Evolutionary conservation across 2,329 filamentous ascomycete genomes (phyloP).

Genomic region (Aspergillus ochraceus): DNA sequence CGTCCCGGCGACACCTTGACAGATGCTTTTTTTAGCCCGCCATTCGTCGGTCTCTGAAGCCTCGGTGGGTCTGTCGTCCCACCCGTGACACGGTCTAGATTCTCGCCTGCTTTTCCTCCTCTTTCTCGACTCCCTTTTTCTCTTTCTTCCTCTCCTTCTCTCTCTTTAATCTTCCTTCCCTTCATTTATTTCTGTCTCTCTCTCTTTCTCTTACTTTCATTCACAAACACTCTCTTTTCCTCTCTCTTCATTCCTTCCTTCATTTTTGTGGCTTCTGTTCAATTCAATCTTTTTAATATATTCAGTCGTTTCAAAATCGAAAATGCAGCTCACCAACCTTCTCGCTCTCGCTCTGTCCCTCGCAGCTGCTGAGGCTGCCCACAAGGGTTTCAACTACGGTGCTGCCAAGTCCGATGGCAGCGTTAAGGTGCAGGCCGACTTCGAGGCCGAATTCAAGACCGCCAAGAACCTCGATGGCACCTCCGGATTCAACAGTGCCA

Average conservation of each 20-base stretch:
- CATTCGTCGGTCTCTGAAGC: background rate
- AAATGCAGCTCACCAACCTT: slow-evolving; percentile 33
- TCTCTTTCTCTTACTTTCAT: background rate
- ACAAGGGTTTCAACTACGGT: slow-evolving; percentile 53
- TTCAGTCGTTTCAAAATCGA: slow-evolving; percentile 18
- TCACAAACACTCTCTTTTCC: background rate
- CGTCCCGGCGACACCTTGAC: background rate
- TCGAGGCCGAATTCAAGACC: slow-evolving; percentile 46
- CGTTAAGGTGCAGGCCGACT: slow-evolving; percentile 44
- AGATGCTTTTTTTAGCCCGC: background rate
- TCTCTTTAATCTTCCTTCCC: slow-evolving; percentile 1
- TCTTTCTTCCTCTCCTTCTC: slow-evolving; percentile 7
- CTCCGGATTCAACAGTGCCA: slow-evolving; percentile 47
- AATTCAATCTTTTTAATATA: background rate
- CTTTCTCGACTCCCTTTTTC: slow-evolving; percentile 1
- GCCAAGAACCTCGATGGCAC: slow-evolving; percentile 39
- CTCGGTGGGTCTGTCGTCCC: too few species aligned
- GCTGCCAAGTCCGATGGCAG: slow-evolving; percentile 41
- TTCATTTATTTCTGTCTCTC: slow-evolving; percentile 13
- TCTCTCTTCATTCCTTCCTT: slow-evolving; percentile 8
- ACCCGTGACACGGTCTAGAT: background rate
- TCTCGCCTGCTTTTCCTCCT: background rate
- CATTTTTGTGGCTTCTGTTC: slow-evolving; percentile 7
- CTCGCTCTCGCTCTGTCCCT: slow-evolving; percentile 37
- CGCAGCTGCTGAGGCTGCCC: slow-evolving; percentile 36